phyloP scores from a whole-genome alignment of 2,329 filamentous ascomycete species.

The Paracamarosporium sp. region DNA sequence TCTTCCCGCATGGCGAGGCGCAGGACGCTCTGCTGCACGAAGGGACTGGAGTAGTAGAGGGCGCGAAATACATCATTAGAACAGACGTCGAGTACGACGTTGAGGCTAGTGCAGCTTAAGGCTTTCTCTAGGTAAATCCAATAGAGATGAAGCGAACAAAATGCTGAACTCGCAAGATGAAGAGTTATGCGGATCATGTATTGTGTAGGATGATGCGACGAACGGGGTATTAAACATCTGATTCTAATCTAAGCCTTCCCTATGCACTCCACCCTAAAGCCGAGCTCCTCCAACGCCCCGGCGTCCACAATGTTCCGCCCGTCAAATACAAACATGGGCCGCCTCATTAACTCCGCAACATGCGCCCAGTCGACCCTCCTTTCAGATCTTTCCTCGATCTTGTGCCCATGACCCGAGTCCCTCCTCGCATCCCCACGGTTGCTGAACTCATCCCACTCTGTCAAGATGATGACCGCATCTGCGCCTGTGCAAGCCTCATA shows the following conservation, averaged over 20 bases:
- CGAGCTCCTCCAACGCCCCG: neutral
- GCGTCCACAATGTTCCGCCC: constrained; percentile 3
- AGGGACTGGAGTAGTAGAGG: constrained; percentile 72
- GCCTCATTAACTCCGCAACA: neutral
- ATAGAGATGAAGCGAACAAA: too few species aligned
- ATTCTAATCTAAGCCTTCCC: neutral
- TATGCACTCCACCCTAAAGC: neutral
- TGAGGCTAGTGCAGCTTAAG: constrained; percentile 21
- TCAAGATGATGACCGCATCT: constrained; percentile 5
- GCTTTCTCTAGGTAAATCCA: too few species aligned
- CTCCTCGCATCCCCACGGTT: neutral
- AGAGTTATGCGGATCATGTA: neutral
- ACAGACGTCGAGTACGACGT: constrained; percentile 76
- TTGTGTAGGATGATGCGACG: neutral
- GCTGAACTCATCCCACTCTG: constrained; percentile 10
- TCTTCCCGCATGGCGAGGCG: constrained; percentile 74
- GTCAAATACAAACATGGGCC: constrained; percentile 5
- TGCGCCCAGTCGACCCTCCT: neutral
- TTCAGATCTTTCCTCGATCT: neutral
- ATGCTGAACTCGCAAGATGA: too few species aligned
- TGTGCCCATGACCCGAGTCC: neutral
- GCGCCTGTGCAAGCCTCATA: constrained; percentile 1
- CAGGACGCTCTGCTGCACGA: constrained; percentile 72
- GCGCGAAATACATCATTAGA: constrained; percentile 72
- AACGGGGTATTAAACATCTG: neutral